phyloP scores from a whole-genome alignment of 1,139 yeast species.

The Kazachstania sp. region DNA sequence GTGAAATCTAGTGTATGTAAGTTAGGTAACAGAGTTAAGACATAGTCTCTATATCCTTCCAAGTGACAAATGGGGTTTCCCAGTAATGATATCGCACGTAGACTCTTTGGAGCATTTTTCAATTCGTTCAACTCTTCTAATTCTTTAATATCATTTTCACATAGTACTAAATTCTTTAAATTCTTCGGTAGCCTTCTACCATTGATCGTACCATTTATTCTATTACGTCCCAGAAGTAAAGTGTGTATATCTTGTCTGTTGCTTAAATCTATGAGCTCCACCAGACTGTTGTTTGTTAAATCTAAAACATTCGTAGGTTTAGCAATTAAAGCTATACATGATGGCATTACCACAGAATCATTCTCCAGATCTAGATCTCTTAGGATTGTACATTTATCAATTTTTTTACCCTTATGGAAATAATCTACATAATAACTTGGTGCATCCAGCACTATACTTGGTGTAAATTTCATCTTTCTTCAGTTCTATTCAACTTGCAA shows the following conservation, averaged over 20 bases:
- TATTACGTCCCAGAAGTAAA: conserved; percentile 24
- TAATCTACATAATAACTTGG: conserved; percentile 37
- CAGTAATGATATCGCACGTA: conserved; percentile 40
- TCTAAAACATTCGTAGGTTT: conserved; percentile 24
- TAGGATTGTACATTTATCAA: conserved; percentile 24
- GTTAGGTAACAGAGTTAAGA: conserved; percentile 56
- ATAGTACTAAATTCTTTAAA: conserved; percentile 18
- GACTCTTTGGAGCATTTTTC: conserved; percentile 16
- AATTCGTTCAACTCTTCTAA: conserved; percentile 18
- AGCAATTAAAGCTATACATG: conserved; percentile 19
- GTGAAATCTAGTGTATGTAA: conserved; percentile 59
- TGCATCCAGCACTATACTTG: conserved; percentile 41
- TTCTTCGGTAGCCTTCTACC: conserved; percentile 22
- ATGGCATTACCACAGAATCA: conserved; percentile 21
- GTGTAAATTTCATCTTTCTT: conserved; percentile 43
- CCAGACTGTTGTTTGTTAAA: conserved; percentile 26
- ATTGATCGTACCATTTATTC: conserved; percentile 15
- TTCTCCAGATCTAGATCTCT: conserved; percentile 23
- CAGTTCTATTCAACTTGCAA: no score
- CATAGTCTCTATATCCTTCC: conserved; percentile 51
- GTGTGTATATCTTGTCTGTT: conserved; percentile 22
- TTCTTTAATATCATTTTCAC: conserved; percentile 19
- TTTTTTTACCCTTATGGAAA: conserved; percentile 19
- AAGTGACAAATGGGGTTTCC: conserved; percentile 54
- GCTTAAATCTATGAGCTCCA: conserved; percentile 19